Evolutionary conservation across 139 green algal genomes (phyloP).

Genomic region (Micractinium sp.): DNA sequence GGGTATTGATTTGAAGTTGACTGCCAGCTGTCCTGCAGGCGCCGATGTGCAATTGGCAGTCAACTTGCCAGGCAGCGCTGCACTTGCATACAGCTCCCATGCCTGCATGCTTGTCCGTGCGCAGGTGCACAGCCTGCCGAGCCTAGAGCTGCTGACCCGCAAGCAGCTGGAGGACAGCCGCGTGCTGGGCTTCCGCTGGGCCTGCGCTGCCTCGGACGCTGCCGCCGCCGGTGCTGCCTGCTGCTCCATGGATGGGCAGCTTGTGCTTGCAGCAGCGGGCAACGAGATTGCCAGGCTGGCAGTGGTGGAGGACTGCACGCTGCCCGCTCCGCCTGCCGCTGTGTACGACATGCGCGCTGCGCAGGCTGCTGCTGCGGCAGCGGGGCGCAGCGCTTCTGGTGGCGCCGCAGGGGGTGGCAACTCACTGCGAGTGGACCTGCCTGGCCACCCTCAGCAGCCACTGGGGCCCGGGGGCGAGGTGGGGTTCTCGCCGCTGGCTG

Average conservation of each 20-base stretch:
- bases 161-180: slow-evolving; percentile 25
- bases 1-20: no score
- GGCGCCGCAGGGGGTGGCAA: not conserved
- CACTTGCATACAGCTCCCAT: not conserved
- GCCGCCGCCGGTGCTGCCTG: not conserved
- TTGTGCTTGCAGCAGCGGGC: slow-evolving; percentile 24
- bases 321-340: slow-evolving; percentile 4
- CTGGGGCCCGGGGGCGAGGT: not conserved
- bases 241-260: slow-evolving; percentile 49
- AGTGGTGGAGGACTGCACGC: slow-evolving; percentile 27
- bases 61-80: not conserved
- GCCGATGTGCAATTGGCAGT: no score
- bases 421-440: not conserved
- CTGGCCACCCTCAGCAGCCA: not conserved
- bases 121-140: slow-evolving; percentile 52
- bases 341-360: slow-evolving; percentile 48
- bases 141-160: slow-evolving; percentile 36
- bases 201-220: not conserved
- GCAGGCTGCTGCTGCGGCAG: slow-evolving; percentile 33
- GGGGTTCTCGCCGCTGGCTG: not conserved
- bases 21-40: not conserved
- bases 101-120: not conserved
- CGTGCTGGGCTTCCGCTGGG: slow-evolving; percentile 52
- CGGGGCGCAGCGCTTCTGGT: not conserved
- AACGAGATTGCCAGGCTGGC: slow-evolving; percentile 49